phyloP scores from a whole-genome alignment of 331 rosid species.

The Erythrophleum ivorense region DNA sequence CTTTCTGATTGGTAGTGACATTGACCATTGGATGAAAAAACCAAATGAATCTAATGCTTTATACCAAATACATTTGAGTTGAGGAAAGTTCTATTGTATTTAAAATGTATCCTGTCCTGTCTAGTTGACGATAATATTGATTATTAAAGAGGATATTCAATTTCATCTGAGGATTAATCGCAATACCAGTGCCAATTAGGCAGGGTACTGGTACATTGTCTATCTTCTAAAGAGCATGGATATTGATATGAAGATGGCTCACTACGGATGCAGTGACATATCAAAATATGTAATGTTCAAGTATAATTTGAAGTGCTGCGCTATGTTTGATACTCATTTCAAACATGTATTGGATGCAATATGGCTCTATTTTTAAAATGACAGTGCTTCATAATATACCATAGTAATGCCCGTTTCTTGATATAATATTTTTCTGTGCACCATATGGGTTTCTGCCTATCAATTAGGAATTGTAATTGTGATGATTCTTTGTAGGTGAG shows the following conservation, averaged over 20 bases:
- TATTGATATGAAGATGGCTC: neutral
- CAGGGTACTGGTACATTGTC: neutral
- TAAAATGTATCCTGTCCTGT: neutral
- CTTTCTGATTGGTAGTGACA: neutral
- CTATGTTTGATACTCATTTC: neutral
- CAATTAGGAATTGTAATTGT: neutral
- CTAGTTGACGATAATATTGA: neutral
- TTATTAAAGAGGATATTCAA: neutral
- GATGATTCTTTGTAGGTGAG: slow-evolving; percentile 46
- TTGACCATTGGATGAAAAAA: neutral
- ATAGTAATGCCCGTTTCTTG: too few relatives aligned
- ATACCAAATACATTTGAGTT: neutral
- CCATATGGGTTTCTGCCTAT: neutral
- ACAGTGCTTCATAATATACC: neutral
- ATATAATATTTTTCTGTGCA: too few relatives aligned
- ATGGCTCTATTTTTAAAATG: neutral
- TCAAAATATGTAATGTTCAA: neutral
- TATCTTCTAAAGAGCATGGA: neutral
- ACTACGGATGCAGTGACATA: neutral
- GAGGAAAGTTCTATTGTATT: neutral
- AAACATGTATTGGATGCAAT: neutral
- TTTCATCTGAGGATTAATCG: neutral
- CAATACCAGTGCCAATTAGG: neutral
- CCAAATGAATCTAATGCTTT: neutral
- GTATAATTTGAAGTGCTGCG: neutral